Base-by-base conservation (phyloP, 2,329 filamentous ascomycete genomes). In the Aspergillus quadrilineatus region DNA sequence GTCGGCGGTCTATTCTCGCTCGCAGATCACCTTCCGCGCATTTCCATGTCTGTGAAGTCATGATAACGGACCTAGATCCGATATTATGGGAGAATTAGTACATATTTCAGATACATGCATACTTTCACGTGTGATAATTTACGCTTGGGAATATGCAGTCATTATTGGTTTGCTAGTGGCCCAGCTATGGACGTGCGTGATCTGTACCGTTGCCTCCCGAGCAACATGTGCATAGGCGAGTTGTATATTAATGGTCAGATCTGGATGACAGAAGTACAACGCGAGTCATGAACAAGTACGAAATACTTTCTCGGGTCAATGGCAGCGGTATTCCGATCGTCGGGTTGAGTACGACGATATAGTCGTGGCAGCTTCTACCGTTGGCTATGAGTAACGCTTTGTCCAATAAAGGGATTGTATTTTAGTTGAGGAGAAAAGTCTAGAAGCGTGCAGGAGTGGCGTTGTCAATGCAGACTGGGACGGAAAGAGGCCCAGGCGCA, bases 401-500 rank as follows among this genome's bases (percentile, higher is more conserved):
- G 63, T 50, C 58, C 63, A 62, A 53, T 44, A 15, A 51, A 55
- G 57, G 60, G 62, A 58, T 58, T 55, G 46, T 48, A 45, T 43
- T 51, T 44, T 22, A 22, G 22, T 22, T 39, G 46, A 55, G 50
- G 46, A 53, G 36, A n/a, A 53, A n/a, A 15, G 45, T 45, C 41
- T 39, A 37, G 30, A 46, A 41, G 45, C 30, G 26, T 53, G 46
- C 37, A 57, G n/a, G 26, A n/a, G 22, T 47, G 37, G 43, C 41
- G 39, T 49, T 54, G 48, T 50, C 41, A 36, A 48, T 43, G 52
- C 51, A 48, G 44, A 22, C 30, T 50, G 47, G 36, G 55, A 45
- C 36, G 42, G 42, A 34, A 53, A 45, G 52, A 37, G 58, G 55
- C 46, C 55, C 55, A 49, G 58, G 52, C 58, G 58, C 58, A 58